Evolutionary conservation across 495 filamentous ascomycete species (phyloP).

Genomic region (Aspergillus affinis): DNA sequence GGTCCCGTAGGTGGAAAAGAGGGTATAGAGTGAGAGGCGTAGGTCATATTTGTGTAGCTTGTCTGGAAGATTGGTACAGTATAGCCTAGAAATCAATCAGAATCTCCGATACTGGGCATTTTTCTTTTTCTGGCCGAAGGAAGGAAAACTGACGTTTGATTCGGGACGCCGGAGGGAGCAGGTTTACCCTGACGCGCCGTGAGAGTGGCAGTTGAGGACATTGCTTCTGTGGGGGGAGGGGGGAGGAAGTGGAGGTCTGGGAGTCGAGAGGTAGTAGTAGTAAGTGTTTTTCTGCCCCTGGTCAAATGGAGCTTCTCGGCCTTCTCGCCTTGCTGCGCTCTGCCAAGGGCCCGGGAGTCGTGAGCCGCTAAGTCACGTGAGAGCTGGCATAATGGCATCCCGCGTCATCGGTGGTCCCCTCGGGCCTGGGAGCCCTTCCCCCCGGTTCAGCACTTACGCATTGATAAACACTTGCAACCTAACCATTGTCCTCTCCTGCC

Average conservation of each 20-base stretch:
- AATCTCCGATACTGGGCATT: conserved; percentile 1
- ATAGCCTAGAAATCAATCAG: conserved; percentile 61
- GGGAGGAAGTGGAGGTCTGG: neutral
- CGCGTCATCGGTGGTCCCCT: neutral
- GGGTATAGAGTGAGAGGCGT: conserved; percentile 79
- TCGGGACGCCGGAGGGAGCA: conserved; percentile 48
- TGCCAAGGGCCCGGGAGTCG: conserved; percentile 1
- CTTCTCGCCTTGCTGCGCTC: too few species aligned
- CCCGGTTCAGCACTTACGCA: neutral
- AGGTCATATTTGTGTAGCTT: conserved; percentile 87
- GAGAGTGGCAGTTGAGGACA: conserved; percentile 41
- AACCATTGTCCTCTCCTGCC: neutral
- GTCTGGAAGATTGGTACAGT: conserved; percentile 78
- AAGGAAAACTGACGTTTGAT: conserved; percentile 64
- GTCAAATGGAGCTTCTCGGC: conserved; percentile 1
- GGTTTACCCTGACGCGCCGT: conserved; percentile 36
- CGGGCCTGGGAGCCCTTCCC: neutral
- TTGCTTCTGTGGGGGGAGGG: conserved; percentile 23
- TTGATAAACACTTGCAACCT: neutral
- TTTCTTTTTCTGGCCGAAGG: conserved; percentile 6
- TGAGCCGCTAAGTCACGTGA: conserved; percentile 25
- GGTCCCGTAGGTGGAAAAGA: conserved; percentile 91
- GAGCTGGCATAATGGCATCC: conserved; percentile 21
- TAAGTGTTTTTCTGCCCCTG: too few species aligned
- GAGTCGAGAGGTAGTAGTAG: neutral